Base-by-base conservation (phyloP, 75 land plant species). In the Azolla pinnata region DNA sequence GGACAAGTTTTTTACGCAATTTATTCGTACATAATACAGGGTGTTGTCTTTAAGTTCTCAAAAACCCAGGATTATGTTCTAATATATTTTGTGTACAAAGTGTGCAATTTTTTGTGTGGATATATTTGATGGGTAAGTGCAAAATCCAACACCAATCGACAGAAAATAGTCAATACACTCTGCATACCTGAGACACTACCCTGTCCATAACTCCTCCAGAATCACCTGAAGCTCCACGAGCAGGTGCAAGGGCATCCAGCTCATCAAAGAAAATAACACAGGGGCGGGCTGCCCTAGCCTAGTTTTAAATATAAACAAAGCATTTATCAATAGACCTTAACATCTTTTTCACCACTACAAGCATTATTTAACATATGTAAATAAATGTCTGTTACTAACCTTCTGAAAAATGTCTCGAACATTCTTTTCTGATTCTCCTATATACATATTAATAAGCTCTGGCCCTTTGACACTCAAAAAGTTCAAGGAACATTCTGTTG, bases 141-240 rank as follows among this genome's bases (percentile, higher is more conserved):
- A n/a, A n/a, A n/a, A n/a, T n/a, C n/a, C n/a, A n/a, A n/a, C n/a
- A n/a, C n/a, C n/a, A n/a, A n/a, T n/a, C n/a, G n/a, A n/a, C n/a
- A n/a, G n/a, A n/a, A n/a, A n/a, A n/a, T n/a, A n/a, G n/a, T n/a
- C n/a, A n/a, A n/a, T n/a, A n/a, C n/a, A n/a, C n/a, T n/a, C n/a
- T n/a, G n/a, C 54, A 14, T 20, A 88, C 95, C 83, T 91, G 97
- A 57, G 97, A 91, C 65, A 91, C 97, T 18, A 91, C 97, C 69
- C 97, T 70, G 54, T 91, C 97, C 97, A 91, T 91, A 42, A 91
- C 97, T 60, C 97, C 97, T 18, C 97, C 97, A 25, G 97, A 91
- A 69, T 91, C 97, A 9, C 97, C 97, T 61, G 97, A 82, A 48
- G 86, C 86, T 46, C 97, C 97, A 14, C 97, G 71, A 34, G 97